Base-by-base conservation (phyloP, 768 basidiomycete species). In the Naematelia aurantialba region DNA sequence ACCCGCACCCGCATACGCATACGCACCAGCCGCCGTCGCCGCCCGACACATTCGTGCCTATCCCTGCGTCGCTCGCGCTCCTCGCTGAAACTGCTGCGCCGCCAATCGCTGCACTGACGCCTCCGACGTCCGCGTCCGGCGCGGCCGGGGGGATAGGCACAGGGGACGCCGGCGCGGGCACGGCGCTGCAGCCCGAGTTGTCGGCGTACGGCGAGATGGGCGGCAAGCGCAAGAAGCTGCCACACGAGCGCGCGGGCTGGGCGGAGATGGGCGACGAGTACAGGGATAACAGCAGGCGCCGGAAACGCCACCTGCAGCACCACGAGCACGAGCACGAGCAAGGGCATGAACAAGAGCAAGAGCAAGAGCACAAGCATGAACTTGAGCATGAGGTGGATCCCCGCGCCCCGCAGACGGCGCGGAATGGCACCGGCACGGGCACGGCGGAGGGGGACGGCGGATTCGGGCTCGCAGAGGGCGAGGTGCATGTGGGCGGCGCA, bases 171-270 rank as follows among this genome's bases (percentile, higher is more conserved):
- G 45, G 24, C 25, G 45, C 14, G 5, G 19, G 19, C 45, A 24
- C 8, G 4, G 4, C 45, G 45, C 19, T 46, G 19, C 22, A 50
- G 5, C 48, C 48, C 14, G 5, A 8, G 14, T 26, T 50, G 14
- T 10, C 5, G 5, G 42, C 50, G 13, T 45, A 31, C 5, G 70
- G 70, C 0, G 70, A 72, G 60, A 72, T 72, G 70, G 70, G 70
- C 11, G 70, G 70, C 13, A 72, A 72, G 55, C 54, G 70, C 21
- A 63, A 65, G 58, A 72, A 72, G 48, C 55, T 52, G 21, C 61
- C 64, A 0, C 61, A 67, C 52, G 66, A 72, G 34, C 34, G 70
- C 26, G 70, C 70, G 52, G 70, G 70, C 5, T 72, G 70, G 70
- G 62, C 61, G 24, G 70, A 72, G 55, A 69, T 72, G 68, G 70